A percentile compares a stretch with the other conserved stretches of the same genome.
These are phyloP conservation scores for Scheffersomyces spartinae DNA, from an alignment of 805 yeast genomes.

Conservation along the genomic window DNA sequence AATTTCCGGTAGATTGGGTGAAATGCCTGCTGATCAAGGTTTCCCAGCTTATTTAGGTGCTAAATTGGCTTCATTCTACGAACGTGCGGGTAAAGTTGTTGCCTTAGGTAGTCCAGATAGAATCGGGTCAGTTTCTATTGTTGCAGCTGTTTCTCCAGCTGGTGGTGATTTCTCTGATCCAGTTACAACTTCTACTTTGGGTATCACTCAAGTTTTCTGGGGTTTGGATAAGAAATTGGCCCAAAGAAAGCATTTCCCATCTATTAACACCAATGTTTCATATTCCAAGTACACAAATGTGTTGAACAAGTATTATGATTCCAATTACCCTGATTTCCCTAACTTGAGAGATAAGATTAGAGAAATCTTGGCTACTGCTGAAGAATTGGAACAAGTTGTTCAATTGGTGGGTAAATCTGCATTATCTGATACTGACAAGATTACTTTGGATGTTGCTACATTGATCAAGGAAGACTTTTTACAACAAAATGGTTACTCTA, in stretches of 20 bases:
- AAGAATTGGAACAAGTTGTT: constrained; percentile 97
- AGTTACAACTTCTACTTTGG: constrained; percentile 94
- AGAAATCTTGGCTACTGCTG: constrained; percentile 93
- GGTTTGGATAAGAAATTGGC: constrained; percentile 98
- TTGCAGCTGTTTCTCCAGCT: constrained; percentile 99
- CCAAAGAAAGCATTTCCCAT: constrained; percentile 99
- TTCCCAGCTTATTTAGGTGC: constrained; percentile 99
- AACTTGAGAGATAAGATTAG: constrained; percentile 79
- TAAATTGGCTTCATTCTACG: constrained; percentile 96
- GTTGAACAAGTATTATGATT: constrained; percentile 74
- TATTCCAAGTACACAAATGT: constrained; percentile 93
- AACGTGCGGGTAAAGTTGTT: constrained; percentile 96
- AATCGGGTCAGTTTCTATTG: constrained; percentile 96
- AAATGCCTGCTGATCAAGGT: constrained; percentile 99
- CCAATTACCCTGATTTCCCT: constrained; percentile 86
- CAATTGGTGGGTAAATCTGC: constrained; percentile 99
- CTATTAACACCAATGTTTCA: constrained; percentile 90
- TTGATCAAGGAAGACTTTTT: constrained; percentile 95
- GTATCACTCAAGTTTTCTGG: constrained; percentile 99
- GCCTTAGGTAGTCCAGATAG: constrained; percentile 96
- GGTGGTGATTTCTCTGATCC: constrained; percentile 99
- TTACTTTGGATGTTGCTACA: constrained; percentile 84
- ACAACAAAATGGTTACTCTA: constrained; percentile 98
- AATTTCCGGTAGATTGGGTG: constrained; percentile 99
- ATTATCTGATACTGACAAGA: constrained; percentile 90